Evolutionary conservation across 164 flowering plant species (phyloP), one percentile per base, ranked within the genome.

Genomic region (Stephania yunnanensis): DNA sequence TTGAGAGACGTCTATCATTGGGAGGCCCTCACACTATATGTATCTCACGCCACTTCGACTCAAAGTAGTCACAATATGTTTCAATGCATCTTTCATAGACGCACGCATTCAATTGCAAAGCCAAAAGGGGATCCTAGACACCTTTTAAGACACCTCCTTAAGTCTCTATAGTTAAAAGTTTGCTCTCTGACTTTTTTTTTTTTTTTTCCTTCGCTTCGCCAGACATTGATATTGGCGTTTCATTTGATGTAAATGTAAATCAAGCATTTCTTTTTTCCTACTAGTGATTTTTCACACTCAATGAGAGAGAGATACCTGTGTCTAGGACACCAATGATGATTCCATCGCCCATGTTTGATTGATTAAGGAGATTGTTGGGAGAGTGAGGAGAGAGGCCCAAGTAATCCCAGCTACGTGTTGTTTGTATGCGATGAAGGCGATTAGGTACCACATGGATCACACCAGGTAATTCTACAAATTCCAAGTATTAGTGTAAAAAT

Each of bases 401-500:
- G 75, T 66, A 85, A 68, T 87, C 89, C 86, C 87, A 87, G 70
- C 86, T 85, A 55, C 87, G 78, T 0, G 87, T 87, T 29, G 89
- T 85, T 20, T 81, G 81, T 45, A 84, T 71, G 58, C 64, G 69
- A 74, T 71, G 74, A 67, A 85, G 19, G 20, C 48, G 63, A 71
- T 80, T 83, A 12, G 80, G 83, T 11, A 80, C 73, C 42, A 87
- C 84, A 46, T 61, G 75, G 70, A 82, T 74, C 68, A 87, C 87
- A 0, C 76, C 84, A 22, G 86, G 78, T 30, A 84, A 69, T 73
- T 77, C 85, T 86, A 46, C 11, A 36, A 36, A 36, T 36, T 36
- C 42, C 42, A 36, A 36, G 4, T 53, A 6, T 44, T 17, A 69
- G 19, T 53, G 3, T 2, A 53, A 0, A 53, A 11, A 4, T 53